A percentile compares a stretch with the other conserved stretches of the same genome.
phyloP scores from a whole-genome alignment of 345 rosid genomes.

The Erucastrum elatum region DNA sequence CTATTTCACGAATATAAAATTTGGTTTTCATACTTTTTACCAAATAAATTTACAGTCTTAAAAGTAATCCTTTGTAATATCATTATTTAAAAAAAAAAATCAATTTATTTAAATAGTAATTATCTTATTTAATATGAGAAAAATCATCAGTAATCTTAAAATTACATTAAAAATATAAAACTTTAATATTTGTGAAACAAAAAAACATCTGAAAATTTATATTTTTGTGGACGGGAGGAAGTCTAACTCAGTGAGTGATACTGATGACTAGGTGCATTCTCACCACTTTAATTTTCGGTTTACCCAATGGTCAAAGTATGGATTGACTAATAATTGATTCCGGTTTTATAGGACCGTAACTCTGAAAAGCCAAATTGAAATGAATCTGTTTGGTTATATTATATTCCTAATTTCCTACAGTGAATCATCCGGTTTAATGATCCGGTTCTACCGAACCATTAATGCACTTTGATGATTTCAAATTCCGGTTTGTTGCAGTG shows the following conservation, averaged over 20 bases:
- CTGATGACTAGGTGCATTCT: neutral
- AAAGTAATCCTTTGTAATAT: neutral
- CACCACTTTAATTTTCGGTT: neutral
- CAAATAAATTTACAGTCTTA: neutral
- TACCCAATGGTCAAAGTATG: neutral
- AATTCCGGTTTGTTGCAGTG: constrained; percentile 39
- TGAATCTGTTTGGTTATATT: neutral
- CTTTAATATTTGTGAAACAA: neutral
- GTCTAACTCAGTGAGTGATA: neutral
- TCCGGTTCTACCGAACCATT: neutral
- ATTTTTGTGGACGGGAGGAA: neutral
- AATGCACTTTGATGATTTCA: neutral
- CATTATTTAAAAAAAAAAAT: no score
- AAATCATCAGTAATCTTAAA: neutral
- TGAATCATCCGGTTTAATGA: constrained; percentile 2
- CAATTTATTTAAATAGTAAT: no score
- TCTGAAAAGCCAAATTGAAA: neutral
- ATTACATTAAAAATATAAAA: no score
- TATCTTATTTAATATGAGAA: neutral
- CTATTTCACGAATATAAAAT: no score
- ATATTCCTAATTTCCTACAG: no score
- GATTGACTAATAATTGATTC: neutral
- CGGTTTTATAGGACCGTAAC: neutral
- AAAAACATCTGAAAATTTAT: no score
- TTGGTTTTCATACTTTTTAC: no score